These are phyloP conservation scores for Candolleomyces eurysporus DNA, from an alignment of 768 basidiomycete species.

Conservation along the genomic window DNA sequence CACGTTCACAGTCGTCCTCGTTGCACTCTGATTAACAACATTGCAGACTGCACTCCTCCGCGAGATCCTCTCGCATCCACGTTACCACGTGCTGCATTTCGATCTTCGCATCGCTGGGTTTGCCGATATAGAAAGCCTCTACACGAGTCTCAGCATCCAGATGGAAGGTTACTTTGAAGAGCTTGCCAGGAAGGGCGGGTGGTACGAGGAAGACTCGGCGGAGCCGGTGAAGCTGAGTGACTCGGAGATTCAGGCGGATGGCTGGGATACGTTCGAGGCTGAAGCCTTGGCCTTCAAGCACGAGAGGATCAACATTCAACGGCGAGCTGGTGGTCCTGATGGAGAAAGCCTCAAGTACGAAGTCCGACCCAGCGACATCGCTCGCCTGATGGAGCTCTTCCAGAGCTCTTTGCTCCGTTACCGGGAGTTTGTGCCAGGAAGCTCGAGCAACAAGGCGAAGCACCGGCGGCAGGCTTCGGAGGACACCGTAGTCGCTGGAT, in stretches of 20 bases:
- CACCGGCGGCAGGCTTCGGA: conserved; percentile 27
- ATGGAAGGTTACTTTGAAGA: conserved; percentile 80
- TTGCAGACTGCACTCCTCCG: conserved; percentile 71
- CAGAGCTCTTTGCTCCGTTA: conserved; percentile 64
- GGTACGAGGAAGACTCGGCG: conserved; percentile 52
- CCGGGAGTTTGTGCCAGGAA: conserved; percentile 58
- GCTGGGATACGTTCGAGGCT: conserved; percentile 7
- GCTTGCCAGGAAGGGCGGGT: conserved; percentile 54
- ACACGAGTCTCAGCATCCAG: conserved; percentile 72
- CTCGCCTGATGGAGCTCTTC: conserved; percentile 82
- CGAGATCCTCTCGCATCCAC: conserved; percentile 66
- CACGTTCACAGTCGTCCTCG: neutral
- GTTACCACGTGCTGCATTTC: conserved; percentile 80
- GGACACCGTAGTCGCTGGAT: conserved; percentile 35
- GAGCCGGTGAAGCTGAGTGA: conserved; percentile 2
- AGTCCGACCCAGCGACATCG: conserved; percentile 76
- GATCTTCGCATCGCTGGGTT: conserved; percentile 84
- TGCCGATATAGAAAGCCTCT: conserved; percentile 75
- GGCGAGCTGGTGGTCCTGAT: conserved; percentile 33
- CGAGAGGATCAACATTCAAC: conserved; percentile 72
- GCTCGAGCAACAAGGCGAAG: conserved; percentile 26
- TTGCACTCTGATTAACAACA: neutral
- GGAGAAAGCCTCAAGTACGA: conserved; percentile 29
- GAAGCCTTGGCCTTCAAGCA: conserved; percentile 42
- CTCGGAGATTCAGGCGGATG: conserved; percentile 1